phyloP scores from a whole-genome alignment of 768 basidiomycete genomes.

The Nidularia sp. region DNA sequence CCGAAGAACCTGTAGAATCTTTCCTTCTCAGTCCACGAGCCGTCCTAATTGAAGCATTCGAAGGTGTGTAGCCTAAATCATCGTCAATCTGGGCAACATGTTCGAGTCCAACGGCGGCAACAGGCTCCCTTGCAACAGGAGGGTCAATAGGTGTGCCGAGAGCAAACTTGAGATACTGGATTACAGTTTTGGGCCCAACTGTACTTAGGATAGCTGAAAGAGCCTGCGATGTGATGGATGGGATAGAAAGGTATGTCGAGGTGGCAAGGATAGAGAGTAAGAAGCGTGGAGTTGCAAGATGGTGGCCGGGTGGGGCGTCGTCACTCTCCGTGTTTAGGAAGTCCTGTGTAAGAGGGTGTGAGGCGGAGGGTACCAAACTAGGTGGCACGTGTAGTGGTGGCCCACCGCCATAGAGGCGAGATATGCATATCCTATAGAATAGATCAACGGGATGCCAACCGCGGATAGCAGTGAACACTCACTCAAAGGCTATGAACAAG shows the following conservation, averaged over 20 bases:
- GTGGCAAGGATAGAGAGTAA: slow-evolving; percentile 86
- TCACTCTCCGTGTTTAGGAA: slow-evolving; percentile 36
- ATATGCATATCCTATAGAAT: slow-evolving; percentile 67
- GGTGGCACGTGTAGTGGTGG: slow-evolving; percentile 69
- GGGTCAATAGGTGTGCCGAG: slow-evolving; percentile 62
- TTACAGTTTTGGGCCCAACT: slow-evolving; percentile 73
- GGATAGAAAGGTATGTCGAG: slow-evolving; percentile 80
- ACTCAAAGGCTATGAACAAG: slow-evolving; percentile 75
- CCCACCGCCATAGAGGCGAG: slow-evolving; percentile 84
- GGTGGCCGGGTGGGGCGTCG: slow-evolving; percentile 45
- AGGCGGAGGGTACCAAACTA: slow-evolving; percentile 57
- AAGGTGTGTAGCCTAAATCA: slow-evolving; percentile 13
- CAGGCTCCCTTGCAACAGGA: slow-evolving; percentile 35
- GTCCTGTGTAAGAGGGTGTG: slow-evolving; percentile 69
- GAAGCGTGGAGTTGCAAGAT: slow-evolving; percentile 76
- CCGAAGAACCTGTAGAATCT: background rate
- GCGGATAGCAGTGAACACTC: slow-evolving; percentile 25
- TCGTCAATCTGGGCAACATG: slow-evolving; percentile 49
- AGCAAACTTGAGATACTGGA: slow-evolving; percentile 79
- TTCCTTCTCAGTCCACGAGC: background rate
- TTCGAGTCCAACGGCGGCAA: slow-evolving; percentile 71
- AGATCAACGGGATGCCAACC: background rate
- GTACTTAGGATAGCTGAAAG: slow-evolving; percentile 68
- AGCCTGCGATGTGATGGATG: slow-evolving; percentile 69
- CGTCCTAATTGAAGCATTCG: background rate